Evolutionary conservation across 352 stramenopile species (phyloP).

Genomic region (Pythium vanterpoolii): DNA sequence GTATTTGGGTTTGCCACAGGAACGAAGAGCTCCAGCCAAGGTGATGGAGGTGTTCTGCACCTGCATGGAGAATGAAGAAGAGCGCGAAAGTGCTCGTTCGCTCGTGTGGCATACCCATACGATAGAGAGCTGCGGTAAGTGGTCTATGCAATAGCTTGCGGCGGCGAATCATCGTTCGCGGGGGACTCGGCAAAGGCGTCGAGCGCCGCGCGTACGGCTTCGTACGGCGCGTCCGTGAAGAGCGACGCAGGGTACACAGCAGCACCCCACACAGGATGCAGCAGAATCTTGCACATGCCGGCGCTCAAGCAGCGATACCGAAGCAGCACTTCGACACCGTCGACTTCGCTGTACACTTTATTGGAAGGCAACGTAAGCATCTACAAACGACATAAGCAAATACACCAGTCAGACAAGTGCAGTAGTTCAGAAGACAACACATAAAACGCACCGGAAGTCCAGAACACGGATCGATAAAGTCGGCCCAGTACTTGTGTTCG

Average conservation of each 20-base stretch:
- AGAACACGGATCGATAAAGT: constrained; percentile 98
- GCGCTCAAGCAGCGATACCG: constrained; percentile 83
- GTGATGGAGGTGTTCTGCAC: not conserved
- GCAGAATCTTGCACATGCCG: constrained; percentile 96
- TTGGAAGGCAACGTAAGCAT: constrained; percentile 92
- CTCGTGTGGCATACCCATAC: not conserved
- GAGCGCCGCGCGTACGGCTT: constrained; percentile 68
- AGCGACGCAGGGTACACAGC: constrained; percentile 96
- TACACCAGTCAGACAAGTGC: not conserved
- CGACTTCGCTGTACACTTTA: constrained; percentile 96
- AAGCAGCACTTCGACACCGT: constrained; percentile 90
- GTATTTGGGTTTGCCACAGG: not conserved
- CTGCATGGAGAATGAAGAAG: not conserved
- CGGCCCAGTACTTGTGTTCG: constrained; percentile 88
- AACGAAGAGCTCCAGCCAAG: not conserved
- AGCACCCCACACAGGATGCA: constrained; percentile 94
- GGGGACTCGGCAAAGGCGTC: constrained; percentile 21
- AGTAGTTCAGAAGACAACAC: not conserved
- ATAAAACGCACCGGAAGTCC: constrained; percentile 80
- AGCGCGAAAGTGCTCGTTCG: not conserved
- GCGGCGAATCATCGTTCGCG: constrained; percentile 3
- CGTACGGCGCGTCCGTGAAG: constrained; percentile 91
- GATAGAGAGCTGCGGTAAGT: not conserved
- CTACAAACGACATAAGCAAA: constrained; percentile 17
- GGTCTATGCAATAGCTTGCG: not conserved